These are phyloP conservation scores for Lachnellula arida DNA, from an alignment of 2,329 filamentous ascomycete genomes.

Conservation along the genomic window DNA sequence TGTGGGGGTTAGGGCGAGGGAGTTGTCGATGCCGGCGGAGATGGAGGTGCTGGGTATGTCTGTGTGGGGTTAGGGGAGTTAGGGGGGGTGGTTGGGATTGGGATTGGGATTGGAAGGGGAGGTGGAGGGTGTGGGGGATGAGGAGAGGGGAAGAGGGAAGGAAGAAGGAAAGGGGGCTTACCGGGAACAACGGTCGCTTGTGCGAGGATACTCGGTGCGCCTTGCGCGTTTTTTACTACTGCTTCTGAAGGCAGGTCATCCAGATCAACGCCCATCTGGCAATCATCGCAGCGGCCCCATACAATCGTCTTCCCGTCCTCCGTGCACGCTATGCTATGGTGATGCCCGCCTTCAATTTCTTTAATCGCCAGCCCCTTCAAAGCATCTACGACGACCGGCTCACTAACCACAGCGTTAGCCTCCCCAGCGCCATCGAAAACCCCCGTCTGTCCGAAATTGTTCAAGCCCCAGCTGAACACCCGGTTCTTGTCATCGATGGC, in stretches of 20 bases:
- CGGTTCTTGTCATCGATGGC: conserved; percentile 62
- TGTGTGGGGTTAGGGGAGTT: not conserved
- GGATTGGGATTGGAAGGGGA: too few relatives aligned
- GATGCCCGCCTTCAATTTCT: conserved; percentile 64
- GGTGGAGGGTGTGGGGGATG: too few relatives aligned
- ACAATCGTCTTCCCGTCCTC: conserved; percentile 51
- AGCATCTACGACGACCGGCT: conserved; percentile 62
- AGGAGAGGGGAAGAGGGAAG: too few relatives aligned
- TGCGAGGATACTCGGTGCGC: conserved; percentile 62
- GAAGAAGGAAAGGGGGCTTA: not conserved
- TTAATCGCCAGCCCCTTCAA: conserved; percentile 57
- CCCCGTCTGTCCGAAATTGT: conserved; percentile 80
- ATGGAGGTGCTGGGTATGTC: conserved; percentile 46
- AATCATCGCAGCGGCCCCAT: conserved; percentile 55
- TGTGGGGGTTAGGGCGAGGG: conserved; percentile 61
- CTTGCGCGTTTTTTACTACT: conserved; percentile 58
- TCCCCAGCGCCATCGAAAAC: conserved; percentile 58
- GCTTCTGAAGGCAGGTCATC: conserved; percentile 51
- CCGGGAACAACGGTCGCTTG: conserved; percentile 51
- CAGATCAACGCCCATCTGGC: conserved; percentile 53
- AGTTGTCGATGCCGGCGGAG: conserved; percentile 66
- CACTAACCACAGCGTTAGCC: conserved; percentile 65
- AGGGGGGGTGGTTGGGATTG: too few relatives aligned
- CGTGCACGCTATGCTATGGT: conserved; percentile 68
- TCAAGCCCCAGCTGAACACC: conserved; percentile 79